These are phyloP conservation scores for Carex pumila DNA, from an alignment of 176 grass and related monocot genomes.

Conservation along the genomic window DNA sequence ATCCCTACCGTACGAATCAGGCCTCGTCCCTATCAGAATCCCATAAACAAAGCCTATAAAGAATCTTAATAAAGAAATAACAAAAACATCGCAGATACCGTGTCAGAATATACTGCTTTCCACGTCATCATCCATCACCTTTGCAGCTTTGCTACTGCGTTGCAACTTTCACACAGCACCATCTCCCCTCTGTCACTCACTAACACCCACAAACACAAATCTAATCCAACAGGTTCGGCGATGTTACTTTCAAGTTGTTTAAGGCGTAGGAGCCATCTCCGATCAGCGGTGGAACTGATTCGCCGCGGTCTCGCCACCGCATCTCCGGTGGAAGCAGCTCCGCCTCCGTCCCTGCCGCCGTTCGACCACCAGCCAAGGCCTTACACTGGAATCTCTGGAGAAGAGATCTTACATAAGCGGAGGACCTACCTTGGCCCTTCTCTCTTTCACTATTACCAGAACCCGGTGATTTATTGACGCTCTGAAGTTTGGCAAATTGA, in stretches of 20 bases:
- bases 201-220: neutral
- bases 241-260: slow-evolving; percentile 26
- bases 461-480: slow-evolving; percentile 41
- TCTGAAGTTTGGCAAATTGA: neutral
- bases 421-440: slow-evolving; percentile 78
- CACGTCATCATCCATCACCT: slow-evolving; percentile 19
- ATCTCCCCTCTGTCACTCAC: neutral
- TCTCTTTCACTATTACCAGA: slow-evolving; percentile 97
- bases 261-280: slow-evolving; percentile 10
- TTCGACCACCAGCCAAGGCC: slow-evolving; percentile 63
- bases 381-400: slow-evolving; percentile 54
- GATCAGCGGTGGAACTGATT: slow-evolving; percentile 22
- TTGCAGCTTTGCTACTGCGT: neutral
- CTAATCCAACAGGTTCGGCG: neutral
- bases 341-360: slow-evolving; percentile 46
- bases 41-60: neutral
- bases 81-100: neutral
- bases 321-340: slow-evolving; percentile 5
- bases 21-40: neutral
- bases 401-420: slow-evolving; percentile 62
- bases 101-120: slow-evolving; percentile 7
- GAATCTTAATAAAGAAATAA: neutral
- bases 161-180: neutral
- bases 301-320: slow-evolving; percentile 21
- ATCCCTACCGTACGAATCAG: neutral